Percentiles rank a stretch among this genome's conserved stretches.
Conservation (phyloP, 352 stramenopile species). For the Globisporangium paddicum region DNA sequence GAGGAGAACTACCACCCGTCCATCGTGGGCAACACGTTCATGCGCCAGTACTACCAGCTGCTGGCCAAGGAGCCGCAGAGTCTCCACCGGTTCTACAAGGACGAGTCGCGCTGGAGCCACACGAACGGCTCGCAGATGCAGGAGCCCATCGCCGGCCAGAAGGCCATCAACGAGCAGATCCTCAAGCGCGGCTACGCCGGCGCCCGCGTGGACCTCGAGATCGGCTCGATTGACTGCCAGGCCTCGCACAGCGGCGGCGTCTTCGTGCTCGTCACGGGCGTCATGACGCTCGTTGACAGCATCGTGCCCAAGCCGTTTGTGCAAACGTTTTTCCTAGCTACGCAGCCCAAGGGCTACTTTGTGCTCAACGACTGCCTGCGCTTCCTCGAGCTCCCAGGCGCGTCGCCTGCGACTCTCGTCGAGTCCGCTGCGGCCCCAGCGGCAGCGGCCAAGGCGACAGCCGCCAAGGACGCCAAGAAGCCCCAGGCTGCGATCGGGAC, state of each 20-base stretch:
- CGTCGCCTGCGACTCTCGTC: conserved; percentile 7
- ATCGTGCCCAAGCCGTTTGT: conserved; percentile 69
- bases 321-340: conserved; percentile 85
- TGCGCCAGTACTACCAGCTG: conserved; percentile 89
- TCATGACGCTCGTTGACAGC: conserved; percentile 70
- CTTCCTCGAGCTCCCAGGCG: conserved; percentile 66
- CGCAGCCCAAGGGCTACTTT: conserved; percentile 87
- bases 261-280: conserved; percentile 81
- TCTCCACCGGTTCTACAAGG: conserved; percentile 88
- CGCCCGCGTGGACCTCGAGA: conserved; percentile 75
- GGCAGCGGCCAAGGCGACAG: background rate
- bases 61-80: conserved; percentile 79
- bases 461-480: conserved; percentile 15
- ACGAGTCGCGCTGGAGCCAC: conserved; percentile 79
- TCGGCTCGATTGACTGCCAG: conserved; percentile 85
- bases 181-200: conserved; percentile 69
- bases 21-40: conserved; percentile 82
- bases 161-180: conserved; percentile 83
- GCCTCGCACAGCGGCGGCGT: conserved; percentile 62
- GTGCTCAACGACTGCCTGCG: conserved; percentile 85
- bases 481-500: conserved; percentile 36
- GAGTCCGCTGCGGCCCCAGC: background rate
- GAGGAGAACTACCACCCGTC: conserved; percentile 49
- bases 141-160: conserved; percentile 67
- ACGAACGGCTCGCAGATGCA: conserved; percentile 78